Evolutionary conservation across 1,284 basidiomycete species (phyloP), one percentile per base, ranked within the genome.

Genomic region (Xanthoconium separans): DNA sequence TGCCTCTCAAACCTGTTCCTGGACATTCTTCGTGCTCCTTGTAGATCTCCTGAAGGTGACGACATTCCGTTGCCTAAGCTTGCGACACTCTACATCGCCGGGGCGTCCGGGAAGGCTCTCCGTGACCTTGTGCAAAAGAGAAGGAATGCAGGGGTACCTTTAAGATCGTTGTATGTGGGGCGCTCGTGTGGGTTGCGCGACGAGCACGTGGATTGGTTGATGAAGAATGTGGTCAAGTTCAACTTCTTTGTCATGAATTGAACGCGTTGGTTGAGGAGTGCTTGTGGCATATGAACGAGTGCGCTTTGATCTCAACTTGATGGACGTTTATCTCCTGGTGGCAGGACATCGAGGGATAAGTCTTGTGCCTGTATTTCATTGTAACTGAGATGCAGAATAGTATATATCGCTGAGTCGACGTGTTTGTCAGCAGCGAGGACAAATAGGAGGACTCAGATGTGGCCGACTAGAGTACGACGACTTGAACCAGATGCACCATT

Each of bases 191-290:
- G 65, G 0, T 34, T 83, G 29, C 55, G 62, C 0, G 41, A 58
- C 1, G 64, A 64, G 13, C 77, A 82, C 7, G 68, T 73, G 47
- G 58, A 61, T 27, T 85, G 81, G 81, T 59, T 85, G 49, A 72
- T 63, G 39, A 66, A 66, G 6, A 70, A 82, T 56, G 41, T 83
- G 50, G 73, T 78, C 51, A 68, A 65, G 30, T 70, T 85, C 16
- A 77, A 76, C 10, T 75, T 73, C 54, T 84, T 79, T 53, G 76
- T 7, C 5, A 6, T 9, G 7, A 9, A 10, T 29, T 43, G 42
- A n/a, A 43, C 8, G 24, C 27, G 40, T 10, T 27, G 24, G 22
- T 4, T 29, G 24, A 29, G 24, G 27, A 27, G 27, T 27, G 27
- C 27, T 27, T 7, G 7, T 27, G 27, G 27, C 7, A 27, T 27